phyloP scores from a whole-genome alignment of 2,329 filamentous ascomycete genomes.

The Torrubiella hemipterigena region DNA sequence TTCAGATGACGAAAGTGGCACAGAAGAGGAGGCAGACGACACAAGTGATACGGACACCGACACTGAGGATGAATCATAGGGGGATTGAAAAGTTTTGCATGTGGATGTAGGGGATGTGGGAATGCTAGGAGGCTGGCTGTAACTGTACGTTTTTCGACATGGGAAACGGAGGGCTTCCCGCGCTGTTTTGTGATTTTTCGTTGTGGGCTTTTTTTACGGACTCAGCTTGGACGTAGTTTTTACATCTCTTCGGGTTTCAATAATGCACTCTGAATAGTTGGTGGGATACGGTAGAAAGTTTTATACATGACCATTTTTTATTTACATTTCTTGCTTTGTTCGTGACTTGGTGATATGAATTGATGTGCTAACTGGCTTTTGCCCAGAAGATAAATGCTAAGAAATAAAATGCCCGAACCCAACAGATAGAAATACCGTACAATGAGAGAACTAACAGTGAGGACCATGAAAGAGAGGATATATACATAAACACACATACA shows the following conservation, averaged over 20 bases:
- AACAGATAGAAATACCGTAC: not conserved
- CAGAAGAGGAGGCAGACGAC: slow-evolving; percentile 54
- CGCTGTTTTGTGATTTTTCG: too few species aligned
- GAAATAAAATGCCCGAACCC: too few species aligned
- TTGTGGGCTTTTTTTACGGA: too few species aligned
- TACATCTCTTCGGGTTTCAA: too few species aligned
- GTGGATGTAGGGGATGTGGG: not conserved
- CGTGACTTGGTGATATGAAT: not conserved
- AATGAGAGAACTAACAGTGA: not conserved
- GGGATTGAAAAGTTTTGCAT: slow-evolving; percentile 1
- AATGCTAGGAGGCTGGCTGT: too few species aligned
- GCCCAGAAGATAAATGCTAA: not conserved
- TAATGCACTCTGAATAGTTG: too few species aligned
- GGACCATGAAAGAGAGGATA: too few species aligned
- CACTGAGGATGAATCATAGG: slow-evolving; percentile 48
- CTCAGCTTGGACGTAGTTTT: too few species aligned
- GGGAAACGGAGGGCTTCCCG: too few species aligned
- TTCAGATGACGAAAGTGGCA: slow-evolving; percentile 72
- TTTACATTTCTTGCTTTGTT: not conserved
- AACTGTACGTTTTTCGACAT: too few species aligned
- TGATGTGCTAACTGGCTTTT: too few species aligned
- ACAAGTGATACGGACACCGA: slow-evolving; percentile 59
- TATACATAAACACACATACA: not conserved
- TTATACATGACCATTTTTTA: slow-evolving; percentile 1
- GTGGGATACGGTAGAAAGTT: too few species aligned